A percentile compares a stretch with the other conserved stretches of the same genome.
phyloP scores from a whole-genome alignment of 495 filamentous ascomycete species.

The Halenospora varia region DNA sequence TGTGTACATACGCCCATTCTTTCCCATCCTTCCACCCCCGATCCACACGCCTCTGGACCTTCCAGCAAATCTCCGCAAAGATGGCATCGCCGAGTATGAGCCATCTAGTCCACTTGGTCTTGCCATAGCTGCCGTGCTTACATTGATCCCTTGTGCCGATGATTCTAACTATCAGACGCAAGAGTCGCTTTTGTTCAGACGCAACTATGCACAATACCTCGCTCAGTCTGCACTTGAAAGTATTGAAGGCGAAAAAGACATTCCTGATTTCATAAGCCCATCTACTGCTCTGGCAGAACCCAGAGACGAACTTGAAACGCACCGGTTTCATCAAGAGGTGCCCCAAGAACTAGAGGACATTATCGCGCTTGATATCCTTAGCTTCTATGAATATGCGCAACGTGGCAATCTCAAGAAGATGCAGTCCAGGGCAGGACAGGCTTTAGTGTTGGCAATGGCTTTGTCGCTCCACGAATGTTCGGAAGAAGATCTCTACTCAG shows the following conservation, averaged over 20 bases:
- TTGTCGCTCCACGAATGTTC: not conserved
- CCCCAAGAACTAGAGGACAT: constrained; percentile 52
- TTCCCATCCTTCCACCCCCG: constrained; percentile 53
- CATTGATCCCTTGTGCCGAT: constrained; percentile 48
- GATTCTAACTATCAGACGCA: constrained; percentile 41
- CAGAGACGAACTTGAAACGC: constrained; percentile 30
- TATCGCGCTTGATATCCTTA: constrained; percentile 51
- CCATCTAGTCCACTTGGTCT: constrained; percentile 49
- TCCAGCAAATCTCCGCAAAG: constrained; percentile 5
- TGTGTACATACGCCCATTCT: constrained; percentile 54
- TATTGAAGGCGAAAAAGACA: constrained; percentile 52
- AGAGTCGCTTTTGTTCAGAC: constrained; percentile 42
- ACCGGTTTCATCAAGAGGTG: constrained; percentile 46
- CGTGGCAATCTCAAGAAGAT: constrained; percentile 57
- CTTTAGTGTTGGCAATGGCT: constrained; percentile 30
- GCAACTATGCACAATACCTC: constrained; percentile 48
- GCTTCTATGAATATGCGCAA: constrained; percentile 56
- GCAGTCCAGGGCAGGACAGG: constrained; percentile 52
- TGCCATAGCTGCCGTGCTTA: constrained; percentile 50
- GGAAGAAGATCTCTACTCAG: constrained; percentile 28
- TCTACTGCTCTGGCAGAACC: not conserved
- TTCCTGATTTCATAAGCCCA: constrained; percentile 37
- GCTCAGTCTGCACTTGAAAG: constrained; percentile 48
- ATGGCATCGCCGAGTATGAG: constrained; percentile 40
- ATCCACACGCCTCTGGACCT: constrained; percentile 9